phyloP scores from a whole-genome alignment of 2,329 filamentous ascomycete genomes.

The Thyridium curvatum region DNA sequence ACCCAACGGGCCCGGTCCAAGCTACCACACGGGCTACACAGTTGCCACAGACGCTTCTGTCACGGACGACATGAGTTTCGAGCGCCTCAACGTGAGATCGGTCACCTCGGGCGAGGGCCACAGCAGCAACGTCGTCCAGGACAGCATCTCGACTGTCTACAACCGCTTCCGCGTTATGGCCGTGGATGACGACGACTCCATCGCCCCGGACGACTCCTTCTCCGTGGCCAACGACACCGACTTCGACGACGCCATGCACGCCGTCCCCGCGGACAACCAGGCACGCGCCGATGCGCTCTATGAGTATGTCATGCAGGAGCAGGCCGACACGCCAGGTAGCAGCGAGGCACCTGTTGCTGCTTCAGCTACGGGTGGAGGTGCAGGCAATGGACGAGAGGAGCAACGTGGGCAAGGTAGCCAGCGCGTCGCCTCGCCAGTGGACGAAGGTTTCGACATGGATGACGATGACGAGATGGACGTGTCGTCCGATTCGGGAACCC shows the following conservation, averaged over 20 bases:
- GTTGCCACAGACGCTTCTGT: constrained; percentile 12
- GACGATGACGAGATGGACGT: constrained; percentile 7
- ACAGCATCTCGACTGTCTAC: constrained; percentile 25
- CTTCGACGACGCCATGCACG: constrained; percentile 22
- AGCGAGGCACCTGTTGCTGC: too few relatives aligned
- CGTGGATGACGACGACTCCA: constrained; percentile 14
- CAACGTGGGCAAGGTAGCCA: too few relatives aligned
- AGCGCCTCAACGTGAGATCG: not conserved
- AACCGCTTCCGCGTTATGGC: constrained; percentile 21
- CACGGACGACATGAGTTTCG: too few relatives aligned
- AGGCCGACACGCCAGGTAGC: too few relatives aligned
- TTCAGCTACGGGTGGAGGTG: too few relatives aligned
- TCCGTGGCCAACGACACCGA: constrained; percentile 22
- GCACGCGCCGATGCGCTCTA: constrained; percentile 11
- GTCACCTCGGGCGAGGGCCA: not conserved
- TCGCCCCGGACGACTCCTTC: constrained; percentile 28
- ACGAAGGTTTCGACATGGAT: not conserved
- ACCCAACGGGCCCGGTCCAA: constrained; percentile 38
- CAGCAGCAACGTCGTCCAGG: constrained; percentile 27
- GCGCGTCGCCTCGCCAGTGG: too few relatives aligned
- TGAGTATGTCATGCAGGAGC: constrained; percentile 7
- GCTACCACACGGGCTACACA: constrained; percentile 38
- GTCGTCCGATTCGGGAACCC: not conserved
- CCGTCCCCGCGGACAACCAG: constrained; percentile 22
- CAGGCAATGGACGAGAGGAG: too few relatives aligned